Evolutionary conservation across 106 monocot species (phyloP).

Genomic region (Platanthera zijinensis): DNA sequence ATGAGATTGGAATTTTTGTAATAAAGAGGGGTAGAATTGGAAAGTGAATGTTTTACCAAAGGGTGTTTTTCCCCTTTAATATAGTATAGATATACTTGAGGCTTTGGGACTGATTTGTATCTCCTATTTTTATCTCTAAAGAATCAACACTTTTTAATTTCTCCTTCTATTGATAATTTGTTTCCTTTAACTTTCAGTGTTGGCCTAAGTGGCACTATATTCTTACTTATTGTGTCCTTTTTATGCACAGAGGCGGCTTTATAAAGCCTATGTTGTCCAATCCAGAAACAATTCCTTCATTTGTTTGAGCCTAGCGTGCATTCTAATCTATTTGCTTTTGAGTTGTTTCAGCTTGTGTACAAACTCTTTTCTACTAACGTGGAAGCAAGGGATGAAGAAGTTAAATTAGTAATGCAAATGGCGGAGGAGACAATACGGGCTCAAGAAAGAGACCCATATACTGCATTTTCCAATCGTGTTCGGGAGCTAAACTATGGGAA

Average conservation of each 20-base stretch:
- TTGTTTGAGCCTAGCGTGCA: background rate
- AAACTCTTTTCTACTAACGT: constrained; percentile 91
- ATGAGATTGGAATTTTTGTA: no score
- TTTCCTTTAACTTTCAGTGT: constrained; percentile 3
- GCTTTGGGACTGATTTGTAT: no score
- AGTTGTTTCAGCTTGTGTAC: constrained; percentile 77
- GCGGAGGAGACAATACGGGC: constrained; percentile 93
- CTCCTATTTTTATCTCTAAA: no score
- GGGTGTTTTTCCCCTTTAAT: no score
- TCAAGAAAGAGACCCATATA: constrained; percentile 98
- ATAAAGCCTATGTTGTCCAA: background rate
- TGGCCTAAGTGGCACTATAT: background rate
- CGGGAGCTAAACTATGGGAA: constrained; percentile 94
- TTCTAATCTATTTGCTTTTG: constrained; percentile 1
- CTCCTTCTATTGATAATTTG: background rate
- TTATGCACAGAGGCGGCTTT: background rate
- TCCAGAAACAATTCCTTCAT: background rate
- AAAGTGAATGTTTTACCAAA: no score
- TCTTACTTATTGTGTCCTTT: background rate
- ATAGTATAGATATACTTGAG: no score
- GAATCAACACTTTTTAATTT: background rate
- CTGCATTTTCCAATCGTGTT: constrained; percentile 87
- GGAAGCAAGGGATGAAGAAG: constrained; percentile 88
- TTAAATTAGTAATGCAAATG: constrained; percentile 99
- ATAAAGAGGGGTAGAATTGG: no score